Evolutionary conservation across 176 grass and related monocot species (phyloP), one percentile per base, ranked within the genome.

Genomic region (Guadua angustifolia): DNA sequence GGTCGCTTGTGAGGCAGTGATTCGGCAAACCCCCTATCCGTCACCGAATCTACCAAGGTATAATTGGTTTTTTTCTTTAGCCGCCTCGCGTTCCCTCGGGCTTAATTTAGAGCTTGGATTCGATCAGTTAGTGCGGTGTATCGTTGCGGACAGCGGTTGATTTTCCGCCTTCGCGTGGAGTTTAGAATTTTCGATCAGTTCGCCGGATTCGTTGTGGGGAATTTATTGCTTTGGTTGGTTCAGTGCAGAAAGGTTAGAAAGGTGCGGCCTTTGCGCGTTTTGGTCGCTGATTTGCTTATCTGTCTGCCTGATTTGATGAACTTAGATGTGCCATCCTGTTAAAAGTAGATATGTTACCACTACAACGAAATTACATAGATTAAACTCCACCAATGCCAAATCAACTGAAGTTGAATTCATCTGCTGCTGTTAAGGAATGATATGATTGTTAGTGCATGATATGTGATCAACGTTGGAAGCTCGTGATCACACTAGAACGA

Each of bases 1-100:
- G 24, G 60, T 66, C 25, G 16, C 60, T 1, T 10, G 24, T 7
- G 22, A 79, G 60, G 39, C 26, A 22, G 15, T 25, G 43, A 13
- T 59, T 9, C 73, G 42, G 1, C 15, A 33, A 9, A 17, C n/a
- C 25, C 77, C 24, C 44, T 32, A 43, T 13, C 61, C 18, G 17
- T 53, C 46, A 46, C 9, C 63, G 45, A 44, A 26, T 55, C 61
- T 7, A 67, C 17, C 24, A 36, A 80, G 78, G 79, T 70, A 55
- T 70, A 68, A 7, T 55, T 18, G 5, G 6, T 55, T 19, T 39
- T 21, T 11, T 7, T 36, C 35, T 39, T 22, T 2, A 26, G 6
- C 21, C 21, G 5, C 35, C 29, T 25, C 14, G 35, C 58, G 21
- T 49, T 49, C 10, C 60, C 24, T 50, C 4, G 16, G 43, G 7